Percentiles rank a stretch among this genome's conserved stretches.
Evolutionary conservation across 352 stramenopile genomes (phyloP).

Genomic region (Globisporangium heterothallicum): DNA sequence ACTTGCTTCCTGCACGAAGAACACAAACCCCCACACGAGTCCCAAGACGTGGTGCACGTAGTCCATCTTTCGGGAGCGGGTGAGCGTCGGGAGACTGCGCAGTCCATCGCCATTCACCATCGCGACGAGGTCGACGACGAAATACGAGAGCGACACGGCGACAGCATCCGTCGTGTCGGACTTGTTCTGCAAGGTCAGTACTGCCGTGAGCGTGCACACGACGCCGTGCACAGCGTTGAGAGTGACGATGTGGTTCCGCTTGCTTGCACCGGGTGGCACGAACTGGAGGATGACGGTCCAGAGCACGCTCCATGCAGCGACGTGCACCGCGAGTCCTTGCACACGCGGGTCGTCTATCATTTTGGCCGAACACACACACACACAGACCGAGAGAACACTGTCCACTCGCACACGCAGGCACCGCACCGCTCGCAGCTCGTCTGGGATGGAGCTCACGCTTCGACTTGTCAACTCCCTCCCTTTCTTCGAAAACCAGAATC

Average conservation of each 20-base stretch:
- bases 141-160: conserved; percentile 56
- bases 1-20: conserved; percentile 53
- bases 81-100: conserved; percentile 24
- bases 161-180: conserved; percentile 56
- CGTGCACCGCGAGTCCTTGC: conserved; percentile 21
- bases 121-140: conserved; percentile 60
- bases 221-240: conserved; percentile 66
- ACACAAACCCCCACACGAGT: conserved; percentile 53
- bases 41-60: conserved; percentile 67
- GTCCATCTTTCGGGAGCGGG: conserved; percentile 57
- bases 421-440: too few species aligned
- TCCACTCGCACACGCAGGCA: not conserved
- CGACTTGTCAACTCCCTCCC: too few species aligned
- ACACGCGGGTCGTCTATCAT: conserved; percentile 26
- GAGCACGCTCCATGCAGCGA: conserved; percentile 36
- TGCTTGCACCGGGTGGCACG: conserved; percentile 31
- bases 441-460: too few species aligned
- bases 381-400: too few species aligned
- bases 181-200: conserved; percentile 30
- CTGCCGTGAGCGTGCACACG: conserved; percentile 47
- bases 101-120: conserved; percentile 56
- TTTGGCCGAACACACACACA: not conserved
- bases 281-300: conserved; percentile 46
- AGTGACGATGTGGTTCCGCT: conserved; percentile 60
- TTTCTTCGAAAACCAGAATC: too few species aligned